Base-by-base conservation (phyloP, 176 grass and related monocot species). In the Tillandsia fasciculata region DNA sequence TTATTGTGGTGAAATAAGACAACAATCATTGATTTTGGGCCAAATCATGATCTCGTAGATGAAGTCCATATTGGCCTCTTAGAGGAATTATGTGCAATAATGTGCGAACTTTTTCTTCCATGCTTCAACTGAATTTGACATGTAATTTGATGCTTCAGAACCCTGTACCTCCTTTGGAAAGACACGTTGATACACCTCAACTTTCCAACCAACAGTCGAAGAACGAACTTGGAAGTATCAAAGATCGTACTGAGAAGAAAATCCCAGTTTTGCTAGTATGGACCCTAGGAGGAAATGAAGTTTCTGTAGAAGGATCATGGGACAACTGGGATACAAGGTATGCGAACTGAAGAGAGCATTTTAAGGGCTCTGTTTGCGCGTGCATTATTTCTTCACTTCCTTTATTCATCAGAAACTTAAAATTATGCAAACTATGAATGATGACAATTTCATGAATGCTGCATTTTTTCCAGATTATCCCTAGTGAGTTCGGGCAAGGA, bases 401-500 rank as follows among this genome's bases (percentile, higher is more conserved):
- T 42, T 42, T 42, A 7, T 42, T 1, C 3, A 7, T 42, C 33
- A 6, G 33, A 42, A 5, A 42, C 33, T 42, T 42, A 42, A 42
- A 42, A 7, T 42, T 42, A 42, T 42, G 33, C 33, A 42, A 42
- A 42, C 33, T 42, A 42, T 7, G 33, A 42, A 42, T 42, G 33
- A 42, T 42, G 33, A 42, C 3, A 42, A 42, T 42, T 42, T 42
- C 29, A 6, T 42, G 33, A 42, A n/a, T 51, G 53, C 4, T 0
- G 12, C 33, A 42, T 42, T 77, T 67, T 66, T 83, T 27, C 27
- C 76, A 91, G 89, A 73, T 89, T 67, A 59, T 57, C 71, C 9
- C 61, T 97, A 49, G 79, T 88, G 77, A 91, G 54, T 13, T 96
- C 84, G 0, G 91, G 87, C 29, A 91, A 80, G 81, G 87, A 96